Evolutionary conservation across 2,329 filamentous ascomycete genomes (phyloP), one percentile per base, ranked within the genome.

Genomic region (Plenodomus lindquistii): DNA sequence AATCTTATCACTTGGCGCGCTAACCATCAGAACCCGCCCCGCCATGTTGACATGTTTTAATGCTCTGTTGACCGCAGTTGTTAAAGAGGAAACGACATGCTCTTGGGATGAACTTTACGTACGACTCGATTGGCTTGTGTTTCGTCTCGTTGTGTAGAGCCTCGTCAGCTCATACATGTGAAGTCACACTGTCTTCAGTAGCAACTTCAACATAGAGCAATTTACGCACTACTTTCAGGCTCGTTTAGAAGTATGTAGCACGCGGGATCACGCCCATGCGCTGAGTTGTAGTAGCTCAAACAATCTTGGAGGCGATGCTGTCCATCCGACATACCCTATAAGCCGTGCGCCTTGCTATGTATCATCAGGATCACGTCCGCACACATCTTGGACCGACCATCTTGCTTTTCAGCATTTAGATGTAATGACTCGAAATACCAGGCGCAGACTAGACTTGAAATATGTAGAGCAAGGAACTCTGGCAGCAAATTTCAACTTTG

Each of bases 1-100:
- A 57, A 68, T 68, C 63, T 66, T 57, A 67, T 67, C 63, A 16
- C 58, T 66, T 62, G 60, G 59, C 57, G n/a, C 43, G 40, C 45
- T 44, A 44, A 37, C 47, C 47, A 8, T 31, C 27, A 31, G 6
- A 31, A 13, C 27, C 27, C 27, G 27, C 27, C 11, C 27, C 27
- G 27, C 27, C 27, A 15, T 31, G 27, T 31, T 31, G 27, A 31
- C 27, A 31, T 31, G 27, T 31, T 31, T 13, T 13, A 4, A 31
- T 8, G 15, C 27, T 31, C 27, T 31, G 27, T 31, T 31, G 27
- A 31, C 27, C 15, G 4, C 6, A 15, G 6, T 8, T 31, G n/a
- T n/a, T n/a, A n/a, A 31, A 31, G 22, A 11, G 10, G 27, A 31
- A 13, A 7, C 11, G 27, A 8, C 27, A 8, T n/a, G 6, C 15